Conservation (phyloP, 1,139 yeast species). For the Fermentozyma sake region DNA sequence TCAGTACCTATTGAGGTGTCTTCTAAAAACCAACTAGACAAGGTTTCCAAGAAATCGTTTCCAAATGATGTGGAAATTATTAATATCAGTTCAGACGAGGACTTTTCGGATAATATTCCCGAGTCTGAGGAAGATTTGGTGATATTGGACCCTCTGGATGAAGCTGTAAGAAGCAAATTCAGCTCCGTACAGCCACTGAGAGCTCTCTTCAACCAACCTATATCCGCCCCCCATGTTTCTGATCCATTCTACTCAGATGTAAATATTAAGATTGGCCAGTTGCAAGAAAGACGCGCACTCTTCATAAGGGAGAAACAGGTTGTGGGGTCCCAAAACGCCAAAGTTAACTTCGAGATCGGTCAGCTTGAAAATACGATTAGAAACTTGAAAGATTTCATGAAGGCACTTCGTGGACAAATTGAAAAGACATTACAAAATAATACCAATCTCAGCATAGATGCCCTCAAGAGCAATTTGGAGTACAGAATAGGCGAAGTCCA, state of each 20-base stretch:
- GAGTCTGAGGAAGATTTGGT: conserved; percentile 19
- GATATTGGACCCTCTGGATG: conserved; percentile 13
- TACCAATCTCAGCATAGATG: background rate
- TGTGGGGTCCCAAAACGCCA: conserved; percentile 1
- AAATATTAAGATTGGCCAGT: conserved; percentile 5
- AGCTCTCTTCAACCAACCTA: conserved; percentile 25
- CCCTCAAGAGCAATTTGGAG: background rate
- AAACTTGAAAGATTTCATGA: no score
- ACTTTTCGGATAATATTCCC: conserved; percentile 4
- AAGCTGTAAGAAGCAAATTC: conserved; percentile 1
- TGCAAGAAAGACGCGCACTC: conserved; percentile 5
- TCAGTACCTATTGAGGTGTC: no score
- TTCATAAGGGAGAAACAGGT: conserved; percentile 3
- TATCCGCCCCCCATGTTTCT: conserved; percentile 28
- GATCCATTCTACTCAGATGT: conserved; percentile 6
- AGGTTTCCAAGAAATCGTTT: background rate
- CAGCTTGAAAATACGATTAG: conserved; percentile 3
- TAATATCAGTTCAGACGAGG: conserved; percentile 7
- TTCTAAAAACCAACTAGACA: no score
- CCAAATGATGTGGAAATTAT: conserved; percentile 7
- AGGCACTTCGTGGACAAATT: background rate
- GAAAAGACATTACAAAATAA: background rate
- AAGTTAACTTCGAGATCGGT: no score
- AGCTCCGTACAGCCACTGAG: background rate
- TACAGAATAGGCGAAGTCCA: background rate